Conservation (phyloP, 23 red algal species). For the Gracilaria caudata region DNA sequence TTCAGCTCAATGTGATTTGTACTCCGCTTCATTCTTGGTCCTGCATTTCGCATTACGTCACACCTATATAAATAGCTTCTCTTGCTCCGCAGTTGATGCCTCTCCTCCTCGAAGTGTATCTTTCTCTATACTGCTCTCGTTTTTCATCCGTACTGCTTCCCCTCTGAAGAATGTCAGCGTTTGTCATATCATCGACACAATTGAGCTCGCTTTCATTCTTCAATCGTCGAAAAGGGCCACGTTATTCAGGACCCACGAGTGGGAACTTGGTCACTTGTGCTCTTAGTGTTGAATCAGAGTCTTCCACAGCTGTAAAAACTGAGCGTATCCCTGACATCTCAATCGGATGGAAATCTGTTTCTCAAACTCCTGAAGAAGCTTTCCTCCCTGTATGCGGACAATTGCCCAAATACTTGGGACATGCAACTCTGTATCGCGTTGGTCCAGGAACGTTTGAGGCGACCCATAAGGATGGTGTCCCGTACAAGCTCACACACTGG, state of each 20-base stretch:
- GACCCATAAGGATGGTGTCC: constrained; percentile 11
- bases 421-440: constrained; percentile 44
- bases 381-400: constrained; percentile 29
- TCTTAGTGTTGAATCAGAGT: background rate
- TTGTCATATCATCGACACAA: background rate
- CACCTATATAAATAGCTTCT: too few species aligned
- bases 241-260: background rate
- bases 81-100: too few species aligned
- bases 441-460: constrained; percentile 50
- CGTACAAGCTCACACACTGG: constrained; percentile 48
- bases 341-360: background rate
- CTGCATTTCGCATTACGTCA: too few species aligned
- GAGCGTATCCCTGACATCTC: background rate
- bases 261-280: background rate
- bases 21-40: too few species aligned
- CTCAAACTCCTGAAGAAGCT: background rate
- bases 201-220: background rate
- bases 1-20: too few species aligned
- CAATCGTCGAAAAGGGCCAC: background rate
- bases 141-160: too few species aligned
- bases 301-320: background rate
- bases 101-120: too few species aligned
- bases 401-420: constrained; percentile 27
- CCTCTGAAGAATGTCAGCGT: background rate
- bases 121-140: too few species aligned